Base-by-base conservation (phyloP, 352 stramenopile species). In the Phytophthora syringae region DNA sequence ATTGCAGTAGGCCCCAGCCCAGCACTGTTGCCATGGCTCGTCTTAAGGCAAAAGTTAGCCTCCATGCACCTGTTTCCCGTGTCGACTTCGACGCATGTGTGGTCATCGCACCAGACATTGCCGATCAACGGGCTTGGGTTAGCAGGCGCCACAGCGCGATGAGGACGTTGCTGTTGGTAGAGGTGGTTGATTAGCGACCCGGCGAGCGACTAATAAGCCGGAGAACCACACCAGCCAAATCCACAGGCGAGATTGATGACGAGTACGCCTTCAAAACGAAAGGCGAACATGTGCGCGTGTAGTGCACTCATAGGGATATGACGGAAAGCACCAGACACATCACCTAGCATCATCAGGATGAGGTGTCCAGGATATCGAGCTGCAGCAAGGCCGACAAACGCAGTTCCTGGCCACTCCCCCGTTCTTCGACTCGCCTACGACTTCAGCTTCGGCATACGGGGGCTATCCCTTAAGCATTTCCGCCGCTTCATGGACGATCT, bases 271-370 rank as follows among this genome's bases (percentile, higher is more conserved):
- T 55, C 60, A 22, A 68, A 68, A 7, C 15, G 51, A 22, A 61
- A 56, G n/a, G 44, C 50, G 27, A 67, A 72, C 34, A 72, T 59
- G 45, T 71, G 55, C 0, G 64, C 64, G 13, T 54, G 40, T 2
- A 25, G 6, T 0, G 28, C 59, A n/a, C 22, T 32, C 6, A 66
- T 43, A 2, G 58, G 58, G 7, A 66, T 54, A 21, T 60, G 58
- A 27, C 49, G 39, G 48, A 66, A 66, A 1, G 58, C 22, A 0
- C 48, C 20, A 2, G 42, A 52, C 16, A 66, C 49, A 20, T 66
- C 40, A 9, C 58, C 50, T 3, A 59, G 11, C 39, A 66, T 66
- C 27, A 32, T 37, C 34, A 40, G 11, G 34, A 40, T 40, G 1
- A 12, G 34, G 5, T 40, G 34, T 5, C 34, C 6, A 18, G 34